A percentile compares a stretch with the other conserved stretches of the same genome.
These are phyloP conservation scores for Boletus semigastroideus DNA, from an alignment of 1,284 basidiomycete genomes.

Conservation along the genomic window DNA sequence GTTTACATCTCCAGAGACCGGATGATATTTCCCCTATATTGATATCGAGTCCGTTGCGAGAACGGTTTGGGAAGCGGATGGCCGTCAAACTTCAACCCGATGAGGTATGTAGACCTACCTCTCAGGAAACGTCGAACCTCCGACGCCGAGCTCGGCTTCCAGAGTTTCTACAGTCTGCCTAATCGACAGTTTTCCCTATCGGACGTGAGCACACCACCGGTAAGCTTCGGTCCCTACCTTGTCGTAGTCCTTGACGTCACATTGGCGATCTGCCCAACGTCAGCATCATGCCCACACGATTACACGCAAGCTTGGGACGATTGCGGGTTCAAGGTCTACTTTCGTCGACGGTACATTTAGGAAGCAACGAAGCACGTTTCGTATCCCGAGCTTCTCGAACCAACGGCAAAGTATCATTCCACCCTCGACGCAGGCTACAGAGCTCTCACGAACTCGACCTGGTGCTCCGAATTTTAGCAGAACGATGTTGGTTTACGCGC, in stretches of 20 bases:
- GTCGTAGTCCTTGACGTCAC: neutral
- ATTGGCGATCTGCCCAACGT: neutral
- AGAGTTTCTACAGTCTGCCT: conserved; percentile 30
- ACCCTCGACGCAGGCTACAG: neutral
- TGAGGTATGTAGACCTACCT: conserved; percentile 22
- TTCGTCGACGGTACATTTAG: conserved; percentile 3
- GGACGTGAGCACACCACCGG: conserved; percentile 15
- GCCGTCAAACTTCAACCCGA: conserved; percentile 24
- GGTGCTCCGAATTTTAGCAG: neutral
- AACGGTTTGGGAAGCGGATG: conserved; percentile 34
- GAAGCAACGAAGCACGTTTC: conserved; percentile 11
- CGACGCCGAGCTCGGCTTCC: neutral
- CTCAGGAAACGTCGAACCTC: no score
- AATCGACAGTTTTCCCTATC: conserved; percentile 32
- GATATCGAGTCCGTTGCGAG: conserved; percentile 28
- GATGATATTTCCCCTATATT: conserved; percentile 28
- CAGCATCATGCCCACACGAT: conserved; percentile 3
- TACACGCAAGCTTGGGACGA: conserved; percentile 27
- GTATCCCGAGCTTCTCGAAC: conserved; percentile 17
- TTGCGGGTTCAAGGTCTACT: conserved; percentile 22
- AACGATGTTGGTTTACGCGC: neutral
- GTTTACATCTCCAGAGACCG: conserved; percentile 8
- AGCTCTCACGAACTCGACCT: neutral
- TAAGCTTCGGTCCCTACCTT: conserved; percentile 5
- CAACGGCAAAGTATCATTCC: neutral